Evolutionary conservation across 2,329 filamentous ascomycete genomes (phyloP).

Genomic region (Rugonectria rugulosa): DNA sequence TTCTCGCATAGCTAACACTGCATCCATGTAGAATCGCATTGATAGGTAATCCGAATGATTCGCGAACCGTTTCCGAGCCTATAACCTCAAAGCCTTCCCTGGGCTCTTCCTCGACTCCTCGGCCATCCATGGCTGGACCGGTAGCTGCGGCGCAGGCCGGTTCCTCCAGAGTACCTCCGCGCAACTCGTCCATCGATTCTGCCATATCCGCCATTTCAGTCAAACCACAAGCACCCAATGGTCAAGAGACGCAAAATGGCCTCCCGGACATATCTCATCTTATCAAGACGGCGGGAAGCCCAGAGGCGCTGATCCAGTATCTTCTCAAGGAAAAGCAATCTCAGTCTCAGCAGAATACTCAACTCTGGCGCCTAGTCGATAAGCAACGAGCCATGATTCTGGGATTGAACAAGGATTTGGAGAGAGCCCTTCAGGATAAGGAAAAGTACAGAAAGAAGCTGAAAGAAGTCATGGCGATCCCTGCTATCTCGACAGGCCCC

Average conservation of each 20-base stretch:
- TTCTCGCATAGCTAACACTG: slow-evolving; percentile 17
- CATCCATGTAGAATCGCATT: slow-evolving; percentile 36
- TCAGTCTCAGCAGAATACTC: slow-evolving; percentile 85
- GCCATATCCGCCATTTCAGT: slow-evolving; percentile 81
- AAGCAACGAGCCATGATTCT: slow-evolving; percentile 95
- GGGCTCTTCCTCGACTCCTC: slow-evolving; percentile 48
- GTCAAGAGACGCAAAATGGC: slow-evolving; percentile 64
- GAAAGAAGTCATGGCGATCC: slow-evolving; percentile 71
- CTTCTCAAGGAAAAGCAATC: slow-evolving; percentile 91
- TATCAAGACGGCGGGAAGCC: slow-evolving; percentile 84
- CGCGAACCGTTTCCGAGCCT: slow-evolving; percentile 53
- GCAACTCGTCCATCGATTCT: slow-evolving; percentile 92
- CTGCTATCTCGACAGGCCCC: slow-evolving; percentile 43
- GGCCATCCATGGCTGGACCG: slow-evolving; percentile 57
- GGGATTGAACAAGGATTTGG: slow-evolving; percentile 92
- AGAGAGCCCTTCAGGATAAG: slow-evolving; percentile 90
- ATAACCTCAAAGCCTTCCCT: slow-evolving; percentile 53
- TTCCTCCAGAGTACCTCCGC: slow-evolving; percentile 55
- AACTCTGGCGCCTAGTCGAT: slow-evolving; percentile 94
- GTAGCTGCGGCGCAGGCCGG: slow-evolving; percentile 51
- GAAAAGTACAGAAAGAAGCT: slow-evolving; percentile 91
- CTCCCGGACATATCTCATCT: slow-evolving; percentile 80
- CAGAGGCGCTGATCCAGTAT: slow-evolving; percentile 88
- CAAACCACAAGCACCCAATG: slow-evolving; percentile 62
- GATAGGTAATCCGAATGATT: slow-evolving; percentile 56